Evolutionary conservation across 139 green algal genomes (phyloP), one percentile per base, ranked within the genome.

Genomic region (Haematococcus sp.): DNA sequence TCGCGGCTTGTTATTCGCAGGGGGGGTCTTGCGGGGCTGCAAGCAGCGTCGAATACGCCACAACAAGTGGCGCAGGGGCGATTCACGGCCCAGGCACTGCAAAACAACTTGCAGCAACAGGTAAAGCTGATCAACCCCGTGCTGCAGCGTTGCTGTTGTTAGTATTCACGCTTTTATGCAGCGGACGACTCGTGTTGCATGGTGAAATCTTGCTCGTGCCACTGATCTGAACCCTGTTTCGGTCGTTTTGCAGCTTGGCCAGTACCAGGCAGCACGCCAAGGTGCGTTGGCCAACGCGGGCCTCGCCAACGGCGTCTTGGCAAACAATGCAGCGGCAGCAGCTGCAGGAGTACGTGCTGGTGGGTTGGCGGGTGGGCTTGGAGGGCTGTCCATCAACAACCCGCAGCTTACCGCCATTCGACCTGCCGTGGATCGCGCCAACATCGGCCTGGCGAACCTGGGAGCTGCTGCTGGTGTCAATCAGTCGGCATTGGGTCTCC

Each of bases 11-110:
- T 13, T 25, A 22, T 11, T 16, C 58, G 54, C 56, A 74, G 74
- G 43, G 52, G 52, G 33, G 76, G 76, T 0, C 52, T 82, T 4
- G 68, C 75, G 32, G 75, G 75, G 3, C 46, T 81, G 0, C 75
- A 81, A 46, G 51, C 61, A 5, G 63, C 61, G 27, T 55, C 51
- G 22, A 54, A 27, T 51, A 63, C 69, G 4, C 54, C 64, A 35
- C 76, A 82, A 44, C 76, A 81, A n/a, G 27, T 70, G 27, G 68
- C 34, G 27, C 76, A 77, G 30, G 74, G 74, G 19, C 63, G 70
- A 3, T 82, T 75, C 64, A 55, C 76, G 11, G 65, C 74, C 3
- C 75, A 75, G 40, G 70, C 76, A 11, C 28, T 82, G 7, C 76
- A 77, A 64, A 71, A 46, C 19, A 82, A 77, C 40, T 4, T 74